A percentile compares a stretch with the other conserved stretches of the same genome.
Evolutionary conservation across 805 yeast genomes (phyloP).

Genomic region (Ogataea philodendri): DNA sequence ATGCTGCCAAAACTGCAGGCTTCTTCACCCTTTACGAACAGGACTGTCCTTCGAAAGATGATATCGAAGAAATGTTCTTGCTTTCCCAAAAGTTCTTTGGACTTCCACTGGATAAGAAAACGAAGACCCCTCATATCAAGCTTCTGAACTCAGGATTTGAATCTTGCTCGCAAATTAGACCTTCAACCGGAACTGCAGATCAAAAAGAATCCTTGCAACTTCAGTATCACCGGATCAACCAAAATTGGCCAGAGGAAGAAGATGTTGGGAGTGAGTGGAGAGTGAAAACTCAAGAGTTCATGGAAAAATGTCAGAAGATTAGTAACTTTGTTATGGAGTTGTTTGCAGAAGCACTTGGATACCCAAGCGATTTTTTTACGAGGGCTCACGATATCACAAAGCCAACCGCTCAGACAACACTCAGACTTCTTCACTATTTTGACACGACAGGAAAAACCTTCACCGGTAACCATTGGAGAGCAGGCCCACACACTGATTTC

Average conservation of each 20-base stretch:
- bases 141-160: conserved; percentile 37
- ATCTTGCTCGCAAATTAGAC: conserved; percentile 33
- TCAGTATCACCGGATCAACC: conserved; percentile 31
- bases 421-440: conserved; percentile 35
- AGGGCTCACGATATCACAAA: conserved; percentile 29
- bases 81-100: conserved; percentile 27
- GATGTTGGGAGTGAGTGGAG: conserved; percentile 34
- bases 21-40: conserved; percentile 35
- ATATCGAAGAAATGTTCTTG: conserved; percentile 31
- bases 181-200: conserved; percentile 37
- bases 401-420: conserved; percentile 35
- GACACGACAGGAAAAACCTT: conserved; percentile 28
- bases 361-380: conserved; percentile 28
- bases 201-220: conserved; percentile 35
- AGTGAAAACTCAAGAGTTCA: conserved; percentile 22
- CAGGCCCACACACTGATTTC: conserved; percentile 39
- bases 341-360: conserved; percentile 34
- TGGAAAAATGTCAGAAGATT: conserved; percentile 27
- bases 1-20: conserved; percentile 33
- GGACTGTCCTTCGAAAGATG: conserved; percentile 30
- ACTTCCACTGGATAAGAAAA: conserved; percentile 26
- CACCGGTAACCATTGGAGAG: conserved; percentile 33
- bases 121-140: conserved; percentile 33
- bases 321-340: conserved; percentile 29
- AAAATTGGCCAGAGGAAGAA: conserved; percentile 33